Evolutionary conservation across 2,329 filamentous ascomycete species (phyloP), one percentile per base, ranked within the genome.

Genomic region (Zymoseptoria crescenta): DNA sequence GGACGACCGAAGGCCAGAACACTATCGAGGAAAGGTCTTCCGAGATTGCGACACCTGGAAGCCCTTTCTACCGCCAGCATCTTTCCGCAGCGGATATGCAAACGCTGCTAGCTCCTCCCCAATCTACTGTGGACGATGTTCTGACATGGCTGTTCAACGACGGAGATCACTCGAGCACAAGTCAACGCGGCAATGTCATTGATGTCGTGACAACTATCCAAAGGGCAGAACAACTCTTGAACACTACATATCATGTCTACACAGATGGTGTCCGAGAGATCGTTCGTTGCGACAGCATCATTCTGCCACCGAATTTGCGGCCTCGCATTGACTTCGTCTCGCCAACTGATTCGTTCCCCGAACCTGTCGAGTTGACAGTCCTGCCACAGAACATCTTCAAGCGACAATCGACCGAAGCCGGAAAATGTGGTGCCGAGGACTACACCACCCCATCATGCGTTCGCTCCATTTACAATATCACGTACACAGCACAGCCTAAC

Each of bases 401-500:
- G 48, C 3, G 55, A 30, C 21, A 51, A 9, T 21, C 13, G 10
- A 21, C 49, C 5, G 24, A 19, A 4, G 6, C 20, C 49, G 49
- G 49, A 49, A n/a, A 35, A 8, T 68, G 66, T 52, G 61, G 57
- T 16, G 41, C 59, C 4, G 52, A 57, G 16, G 62, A 65, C 54
- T 21, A 62, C 1, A 59, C 61, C 2, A 64, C 64, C 1, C 66
- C 66, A 8, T 51, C 58, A 4, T 67, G 66, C 19, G 63, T 68
- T 48, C 55, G 64, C 16, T 49, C 59, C 49, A 56, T 63, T n/a
- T 68, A 67, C 50, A 58, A 60, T n/a, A 67, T 68, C 55, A 55
- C 20, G 3, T 65, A 67, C 49, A 66, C 60, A 1, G 48, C 62
- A 16, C 56, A 63, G 29, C 64, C 66, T 6, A 62, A 66, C 19